Evolutionary conservation across 345 rosid genomes (phyloP), one percentile per base, ranked within the genome.

Genomic region (Mercurialis annua): DNA sequence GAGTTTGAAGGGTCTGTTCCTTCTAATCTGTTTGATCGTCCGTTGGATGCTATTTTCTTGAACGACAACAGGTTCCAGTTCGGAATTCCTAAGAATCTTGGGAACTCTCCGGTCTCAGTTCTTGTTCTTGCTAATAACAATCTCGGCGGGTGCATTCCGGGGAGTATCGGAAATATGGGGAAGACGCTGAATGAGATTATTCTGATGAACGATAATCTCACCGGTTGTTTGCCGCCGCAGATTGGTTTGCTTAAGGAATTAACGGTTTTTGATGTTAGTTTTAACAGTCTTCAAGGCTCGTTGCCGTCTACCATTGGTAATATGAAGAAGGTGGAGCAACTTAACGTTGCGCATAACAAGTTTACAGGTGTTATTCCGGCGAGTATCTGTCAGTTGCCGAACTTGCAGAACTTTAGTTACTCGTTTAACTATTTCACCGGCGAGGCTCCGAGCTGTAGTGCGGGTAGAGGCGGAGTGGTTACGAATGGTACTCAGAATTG

Each of bases 1-100:
- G 92, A 89, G 72, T 89, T 89, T 2, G 96, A 89, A 77, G 96
- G 90, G 6, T 68, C 81, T 21, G 83, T 89, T 18, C 96, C 96
- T 0, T 64, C 83, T 1, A 59, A 79, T 68, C 84, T 89, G 46
- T 89, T 89, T 43, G 85, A 86, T 62, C 80, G 69, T 71, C 64
- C 85, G 17, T 83, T 89, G 0, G 96, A 86, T 30, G 92, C 90
- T 15, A 52, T 89, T 23, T 89, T 86, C 77, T 72, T 86, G 71
- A 85, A 89, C 64, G 85, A 83, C 14, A 86, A 89, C 60, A 57
- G 92, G 57, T 89, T 89, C 34, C 72, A 74, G 36, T 85, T 82
- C 52, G 88, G 90, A 0, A 89, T 89, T 40, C 92, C 90, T 0
- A 26, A 66, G 18, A 89, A 89, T 79, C 82, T 89, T 21, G 96